phyloP scores from a whole-genome alignment of 208 protist species.

The Balamuthia mandrillaris region DNA sequence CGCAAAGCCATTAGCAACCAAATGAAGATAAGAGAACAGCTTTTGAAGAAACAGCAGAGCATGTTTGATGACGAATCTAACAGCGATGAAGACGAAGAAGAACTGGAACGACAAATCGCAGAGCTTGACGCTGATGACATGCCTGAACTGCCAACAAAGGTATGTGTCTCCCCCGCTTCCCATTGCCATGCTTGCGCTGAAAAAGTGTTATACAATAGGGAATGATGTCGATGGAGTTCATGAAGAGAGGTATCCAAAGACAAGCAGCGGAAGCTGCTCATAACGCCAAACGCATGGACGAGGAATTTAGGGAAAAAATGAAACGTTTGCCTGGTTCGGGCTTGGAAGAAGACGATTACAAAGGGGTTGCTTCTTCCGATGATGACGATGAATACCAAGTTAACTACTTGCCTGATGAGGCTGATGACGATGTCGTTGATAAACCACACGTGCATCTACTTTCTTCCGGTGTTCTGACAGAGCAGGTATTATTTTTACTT shows the following conservation, averaged over 20 bases:
- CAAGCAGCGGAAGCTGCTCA: neutral
- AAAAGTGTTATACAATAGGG: neutral
- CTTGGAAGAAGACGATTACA: no score
- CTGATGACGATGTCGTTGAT: no score
- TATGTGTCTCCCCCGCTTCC: neutral
- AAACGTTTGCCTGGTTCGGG: no score
- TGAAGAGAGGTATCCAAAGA: slow-evolving; percentile 1
- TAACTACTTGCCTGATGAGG: no score
- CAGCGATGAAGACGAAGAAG: slow-evolving; percentile 12
- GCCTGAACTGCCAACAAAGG: neutral
- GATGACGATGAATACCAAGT: no score
- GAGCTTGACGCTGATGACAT: neutral
- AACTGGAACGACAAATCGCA: neutral
- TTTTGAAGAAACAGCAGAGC: slow-evolving; percentile 33
- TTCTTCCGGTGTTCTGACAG: no score
- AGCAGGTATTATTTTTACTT: no score
- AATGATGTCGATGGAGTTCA: slow-evolving; percentile 33
- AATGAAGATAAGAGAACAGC: slow-evolving; percentile 22
- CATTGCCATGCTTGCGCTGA: neutral
- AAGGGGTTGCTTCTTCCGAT: no score
- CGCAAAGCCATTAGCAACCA: slow-evolving; percentile 38
- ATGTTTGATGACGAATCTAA: neutral
- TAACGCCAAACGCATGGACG: no score
- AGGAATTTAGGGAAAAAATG: no score
- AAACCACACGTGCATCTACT: no score